A percentile compares a stretch with the other conserved stretches of the same genome.
Evolutionary conservation across 768 basidiomycete genomes (phyloP).

Genomic region (Rhodotorula toruloides): DNA sequence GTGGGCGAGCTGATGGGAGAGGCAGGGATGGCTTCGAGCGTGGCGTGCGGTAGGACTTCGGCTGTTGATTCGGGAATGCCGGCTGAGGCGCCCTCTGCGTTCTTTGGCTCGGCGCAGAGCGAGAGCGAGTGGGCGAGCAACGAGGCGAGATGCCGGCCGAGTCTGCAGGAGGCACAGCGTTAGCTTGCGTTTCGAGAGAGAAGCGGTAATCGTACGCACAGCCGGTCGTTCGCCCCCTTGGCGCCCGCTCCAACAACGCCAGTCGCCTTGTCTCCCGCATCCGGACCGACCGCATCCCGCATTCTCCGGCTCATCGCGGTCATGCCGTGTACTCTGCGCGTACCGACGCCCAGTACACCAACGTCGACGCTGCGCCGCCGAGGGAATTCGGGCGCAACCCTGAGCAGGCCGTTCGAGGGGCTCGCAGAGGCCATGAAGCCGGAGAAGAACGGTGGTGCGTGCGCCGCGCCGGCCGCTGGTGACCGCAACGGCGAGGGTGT

Average conservation of each 20-base stretch:
- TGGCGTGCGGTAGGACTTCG: background rate
- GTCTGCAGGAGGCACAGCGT: slow-evolving; percentile 15
- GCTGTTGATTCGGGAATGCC: background rate
- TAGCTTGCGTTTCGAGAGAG: background rate
- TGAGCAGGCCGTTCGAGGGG: background rate
- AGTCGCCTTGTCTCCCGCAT: slow-evolving; percentile 60
- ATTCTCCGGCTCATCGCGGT: slow-evolving; percentile 43
- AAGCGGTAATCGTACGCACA: slow-evolving; percentile 46
- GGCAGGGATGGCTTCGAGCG: slow-evolving; percentile 29
- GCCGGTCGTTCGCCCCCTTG: slow-evolving; percentile 47
- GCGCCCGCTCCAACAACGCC: slow-evolving; percentile 58
- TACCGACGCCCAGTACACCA: slow-evolving; percentile 78
- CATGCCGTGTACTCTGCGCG: slow-evolving; percentile 44
- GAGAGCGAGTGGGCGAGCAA: slow-evolving; percentile 42
- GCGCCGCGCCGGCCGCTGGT: background rate
- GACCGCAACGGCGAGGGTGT: slow-evolving; percentile 11
- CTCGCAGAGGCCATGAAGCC: background rate
- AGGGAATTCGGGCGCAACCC: slow-evolving; percentile 18
- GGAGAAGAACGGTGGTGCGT: slow-evolving; percentile 12
- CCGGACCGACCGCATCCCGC: slow-evolving; percentile 39
- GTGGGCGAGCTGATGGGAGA: slow-evolving; percentile 26
- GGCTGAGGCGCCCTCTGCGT: background rate
- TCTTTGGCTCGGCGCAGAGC: slow-evolving; percentile 30
- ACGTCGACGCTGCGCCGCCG: slow-evolving; percentile 74
- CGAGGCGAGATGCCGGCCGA: slow-evolving; percentile 41